phyloP scores from a whole-genome alignment of 2,329 filamentous ascomycete species.

The Monosporascus sp. region DNA sequence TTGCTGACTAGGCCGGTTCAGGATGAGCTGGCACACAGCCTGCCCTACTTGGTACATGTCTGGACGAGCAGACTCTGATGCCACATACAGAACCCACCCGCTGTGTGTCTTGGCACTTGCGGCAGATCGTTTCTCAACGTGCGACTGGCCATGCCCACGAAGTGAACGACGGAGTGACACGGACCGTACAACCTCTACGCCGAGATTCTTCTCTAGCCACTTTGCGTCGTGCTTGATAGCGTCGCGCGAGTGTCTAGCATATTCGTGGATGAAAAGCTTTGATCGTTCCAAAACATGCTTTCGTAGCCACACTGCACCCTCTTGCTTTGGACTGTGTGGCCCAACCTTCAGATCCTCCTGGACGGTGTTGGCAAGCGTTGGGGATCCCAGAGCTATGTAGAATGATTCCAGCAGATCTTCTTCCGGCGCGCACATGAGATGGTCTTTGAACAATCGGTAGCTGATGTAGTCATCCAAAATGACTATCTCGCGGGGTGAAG shows the following conservation, averaged over 20 bases:
- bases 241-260: conserved; percentile 63
- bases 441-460: conserved; percentile 81
- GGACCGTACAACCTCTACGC: conserved; percentile 70
- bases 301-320: conserved; percentile 61
- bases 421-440: conserved; percentile 79
- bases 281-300: conserved; percentile 83
- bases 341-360: conserved; percentile 74
- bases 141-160: conserved; percentile 60
- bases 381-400: conserved; percentile 74
- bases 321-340: conserved; percentile 58
- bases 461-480: conserved; percentile 84
- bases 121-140: conserved; percentile 70
- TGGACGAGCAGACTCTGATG: conserved; percentile 53
- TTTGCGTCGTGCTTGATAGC: conserved; percentile 79
- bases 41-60: conserved; percentile 93
- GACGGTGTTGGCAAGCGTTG: conserved; percentile 69
- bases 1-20: conserved; percentile 79
- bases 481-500: conserved; percentile 65
- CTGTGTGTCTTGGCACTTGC: conserved; percentile 51
- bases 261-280: conserved; percentile 82
- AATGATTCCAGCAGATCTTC: conserved; percentile 83
- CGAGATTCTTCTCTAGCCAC: conserved; percentile 84
- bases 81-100: conserved; percentile 69
- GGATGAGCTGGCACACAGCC: conserved; percentile 73
- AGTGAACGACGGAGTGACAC: conserved; percentile 76